Conservation (phyloP, 352 stramenopile genomes). For the Phytophthora vignae region DNA sequence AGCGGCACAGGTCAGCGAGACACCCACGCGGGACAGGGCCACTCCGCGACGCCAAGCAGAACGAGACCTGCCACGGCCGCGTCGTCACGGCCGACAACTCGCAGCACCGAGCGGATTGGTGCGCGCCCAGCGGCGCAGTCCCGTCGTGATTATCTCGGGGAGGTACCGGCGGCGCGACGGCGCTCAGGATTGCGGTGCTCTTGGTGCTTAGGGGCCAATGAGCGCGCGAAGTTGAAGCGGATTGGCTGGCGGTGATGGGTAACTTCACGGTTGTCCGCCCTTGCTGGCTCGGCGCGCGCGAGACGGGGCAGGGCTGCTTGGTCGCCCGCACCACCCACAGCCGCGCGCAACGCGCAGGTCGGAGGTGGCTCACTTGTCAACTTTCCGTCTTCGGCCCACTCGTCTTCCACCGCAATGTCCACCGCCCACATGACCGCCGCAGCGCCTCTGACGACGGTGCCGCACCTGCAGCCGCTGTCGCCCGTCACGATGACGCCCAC, state of each 20-base stretch:
- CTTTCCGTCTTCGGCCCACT: conserved; percentile 26
- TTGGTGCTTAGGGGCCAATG: conserved; percentile 13
- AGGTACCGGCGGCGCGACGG: background rate
- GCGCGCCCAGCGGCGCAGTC: background rate
- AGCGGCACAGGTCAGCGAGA: background rate
- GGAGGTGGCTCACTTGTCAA: conserved; percentile 35
- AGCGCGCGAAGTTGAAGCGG: conserved; percentile 17
- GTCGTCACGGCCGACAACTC: conserved; percentile 19
- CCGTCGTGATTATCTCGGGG: conserved; percentile 7
- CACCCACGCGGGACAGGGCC: conserved; percentile 5
- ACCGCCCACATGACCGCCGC: conserved; percentile 18
- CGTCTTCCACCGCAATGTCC: background rate
- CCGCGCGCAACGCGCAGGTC: background rate
- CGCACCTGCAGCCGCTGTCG: conserved; percentile 31
- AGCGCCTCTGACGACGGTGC: conserved; percentile 22
- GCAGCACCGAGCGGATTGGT: background rate
- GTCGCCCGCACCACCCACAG: conserved; percentile 19
- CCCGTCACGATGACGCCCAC: conserved; percentile 37
- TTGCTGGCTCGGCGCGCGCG: background rate
- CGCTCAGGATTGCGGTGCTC: conserved; percentile 8
- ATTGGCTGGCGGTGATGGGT: conserved; percentile 29
- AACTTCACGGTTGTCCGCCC: conserved; percentile 31
- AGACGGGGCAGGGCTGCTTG: background rate
- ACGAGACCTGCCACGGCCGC: conserved; percentile 13
- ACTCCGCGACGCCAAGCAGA: conserved; percentile 11